Evolutionary conservation across 345 rosid genomes (phyloP).

Genomic region (Dipteronia dyeriana): DNA sequence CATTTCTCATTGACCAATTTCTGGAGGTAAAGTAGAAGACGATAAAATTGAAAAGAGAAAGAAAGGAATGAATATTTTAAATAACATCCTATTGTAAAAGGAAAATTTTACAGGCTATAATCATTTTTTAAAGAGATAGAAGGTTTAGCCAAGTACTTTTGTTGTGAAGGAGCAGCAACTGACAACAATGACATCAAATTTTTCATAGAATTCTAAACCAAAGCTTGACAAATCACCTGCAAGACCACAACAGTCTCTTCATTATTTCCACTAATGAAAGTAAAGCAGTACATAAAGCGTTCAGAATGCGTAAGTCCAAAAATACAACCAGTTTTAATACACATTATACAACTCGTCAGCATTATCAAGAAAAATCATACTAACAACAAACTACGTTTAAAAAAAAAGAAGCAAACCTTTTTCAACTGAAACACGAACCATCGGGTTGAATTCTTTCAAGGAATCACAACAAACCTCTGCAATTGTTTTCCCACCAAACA

Average conservation of each 20-base stretch:
- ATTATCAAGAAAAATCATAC: not conserved
- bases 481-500: slow-evolving; percentile 54
- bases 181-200: slow-evolving; percentile 74
- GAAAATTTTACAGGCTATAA: not conserved
- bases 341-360: not conserved
- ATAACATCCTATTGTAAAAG: not conserved
- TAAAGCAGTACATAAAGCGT: not conserved
- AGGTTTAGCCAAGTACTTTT: slow-evolving; percentile 47
- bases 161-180: slow-evolving; percentile 62
- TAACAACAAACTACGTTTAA: not conserved
- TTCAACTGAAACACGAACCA: slow-evolving; percentile 82
- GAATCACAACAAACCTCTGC: slow-evolving; percentile 88
- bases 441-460: slow-evolving; percentile 84
- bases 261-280: not conserved
- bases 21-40: slow-evolving; percentile 35
- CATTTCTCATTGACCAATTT: slow-evolving; percentile 78
- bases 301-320: no score
- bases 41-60: slow-evolving; percentile 1
- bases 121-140: not conserved
- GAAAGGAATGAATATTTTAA: not conserved
- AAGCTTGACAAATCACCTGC: slow-evolving; percentile 77
- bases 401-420: slow-evolving; percentile 50
- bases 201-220: slow-evolving; percentile 55
- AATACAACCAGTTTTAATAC: not conserved
- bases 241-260: slow-evolving; percentile 6